Evolutionary conservation across 2,329 filamentous ascomycete species (phyloP).

Genomic region (Taxawa tesnikishii): DNA sequence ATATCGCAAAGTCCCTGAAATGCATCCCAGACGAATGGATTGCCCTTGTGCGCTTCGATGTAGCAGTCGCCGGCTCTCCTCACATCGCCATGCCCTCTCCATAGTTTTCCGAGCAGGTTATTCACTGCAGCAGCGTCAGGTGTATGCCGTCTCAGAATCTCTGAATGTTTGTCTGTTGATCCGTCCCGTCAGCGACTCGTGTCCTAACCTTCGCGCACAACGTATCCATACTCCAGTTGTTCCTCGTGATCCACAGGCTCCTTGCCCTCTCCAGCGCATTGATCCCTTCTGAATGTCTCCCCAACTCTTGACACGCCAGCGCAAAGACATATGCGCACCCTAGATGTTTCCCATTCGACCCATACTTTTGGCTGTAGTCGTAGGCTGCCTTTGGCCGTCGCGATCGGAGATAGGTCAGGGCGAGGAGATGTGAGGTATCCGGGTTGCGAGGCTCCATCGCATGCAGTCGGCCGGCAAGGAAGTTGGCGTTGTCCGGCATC

Average conservation of each 20-base stretch:
- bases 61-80: constrained; percentile 78
- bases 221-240: constrained; percentile 55
- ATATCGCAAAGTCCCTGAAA: constrained; percentile 80
- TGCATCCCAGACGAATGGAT: constrained; percentile 97
- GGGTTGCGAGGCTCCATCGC: constrained; percentile 71
- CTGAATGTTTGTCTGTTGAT: constrained; percentile 53
- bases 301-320: constrained; percentile 71
- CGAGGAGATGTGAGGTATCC: constrained; percentile 72
- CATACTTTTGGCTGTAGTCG: constrained; percentile 63
- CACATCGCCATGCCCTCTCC: constrained; percentile 65
- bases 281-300: constrained; percentile 69
- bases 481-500: constrained; percentile 78
- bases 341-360: constrained; percentile 59
- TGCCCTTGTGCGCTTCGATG: constrained; percentile 75
- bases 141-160: constrained; percentile 58
- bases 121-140: constrained; percentile 78
- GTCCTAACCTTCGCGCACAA: constrained; percentile 4
- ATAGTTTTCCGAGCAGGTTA: constrained; percentile 77
- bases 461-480: constrained; percentile 76
- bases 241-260: constrained; percentile 61
- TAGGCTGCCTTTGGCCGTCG: constrained; percentile 77
- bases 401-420: constrained; percentile 72
- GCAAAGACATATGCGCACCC: constrained; percentile 89
- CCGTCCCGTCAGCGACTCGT: constrained; percentile 1
- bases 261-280: constrained; percentile 72